These are phyloP conservation scores for Lyophyllum atratum DNA, from an alignment of 768 basidiomycete genomes.

Conservation along the genomic window DNA sequence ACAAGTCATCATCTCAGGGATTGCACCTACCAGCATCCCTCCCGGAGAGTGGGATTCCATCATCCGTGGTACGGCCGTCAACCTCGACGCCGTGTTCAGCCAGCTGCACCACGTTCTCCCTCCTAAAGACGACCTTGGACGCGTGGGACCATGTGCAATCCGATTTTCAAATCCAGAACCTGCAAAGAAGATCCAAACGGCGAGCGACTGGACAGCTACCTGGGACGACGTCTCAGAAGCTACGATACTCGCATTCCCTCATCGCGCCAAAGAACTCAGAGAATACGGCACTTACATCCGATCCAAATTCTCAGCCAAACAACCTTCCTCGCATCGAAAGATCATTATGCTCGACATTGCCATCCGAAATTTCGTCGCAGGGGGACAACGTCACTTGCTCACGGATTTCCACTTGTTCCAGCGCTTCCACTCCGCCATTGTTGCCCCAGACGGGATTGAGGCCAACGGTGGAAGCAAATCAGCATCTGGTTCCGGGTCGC, in stretches of 20 bases:
- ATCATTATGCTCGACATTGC: conserved; percentile 17
- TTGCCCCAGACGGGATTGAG: conserved; percentile 9
- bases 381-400: conserved; percentile 16
- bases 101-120: conserved; percentile 9
- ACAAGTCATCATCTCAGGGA: too few relatives aligned
- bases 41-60: not conserved
- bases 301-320: conserved; percentile 11
- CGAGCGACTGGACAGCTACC: not conserved
- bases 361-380: conserved; percentile 10
- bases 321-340: not conserved
- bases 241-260: not conserved
- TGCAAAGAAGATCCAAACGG: not conserved
- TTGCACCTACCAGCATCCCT: too few relatives aligned
- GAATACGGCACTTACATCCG: conserved; percentile 17
- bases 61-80: not conserved
- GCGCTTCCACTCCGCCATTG: conserved; percentile 3
- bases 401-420: conserved; percentile 4
- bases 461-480: not conserved
- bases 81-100: not conserved
- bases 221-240: not conserved
- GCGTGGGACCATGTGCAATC: conserved; percentile 13
- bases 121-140: conserved; percentile 11
- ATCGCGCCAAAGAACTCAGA: not conserved
- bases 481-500: not conserved
- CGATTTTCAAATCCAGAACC: conserved; percentile 3